These are phyloP conservation scores for Colletotrichum orchidophilum DNA, from an alignment of 2,329 filamentous ascomycete species.

Conservation along the genomic window DNA sequence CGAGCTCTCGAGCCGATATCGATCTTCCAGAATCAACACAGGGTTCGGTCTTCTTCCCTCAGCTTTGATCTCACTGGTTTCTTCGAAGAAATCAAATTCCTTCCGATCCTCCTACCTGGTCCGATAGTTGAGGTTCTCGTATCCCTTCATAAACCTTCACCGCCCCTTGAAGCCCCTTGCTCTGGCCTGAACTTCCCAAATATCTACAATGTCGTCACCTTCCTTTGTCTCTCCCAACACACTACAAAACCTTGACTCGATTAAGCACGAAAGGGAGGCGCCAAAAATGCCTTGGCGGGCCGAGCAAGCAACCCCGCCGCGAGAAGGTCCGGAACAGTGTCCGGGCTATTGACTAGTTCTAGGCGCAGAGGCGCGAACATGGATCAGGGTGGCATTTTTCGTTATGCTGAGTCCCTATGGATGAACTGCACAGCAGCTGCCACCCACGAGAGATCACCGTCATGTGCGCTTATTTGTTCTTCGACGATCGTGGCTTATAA, in stretches of 20 bases:
- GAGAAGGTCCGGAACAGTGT: neutral
- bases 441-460: neutral
- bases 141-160: neutral
- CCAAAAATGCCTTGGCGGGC: neutral
- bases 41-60: too few relatives aligned
- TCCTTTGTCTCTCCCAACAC: neutral
- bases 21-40: neutral
- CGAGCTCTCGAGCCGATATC: neutral
- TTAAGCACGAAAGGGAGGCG: neutral
- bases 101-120: neutral
- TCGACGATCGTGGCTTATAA: neutral
- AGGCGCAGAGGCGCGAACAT: neutral
- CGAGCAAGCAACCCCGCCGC: neutral
- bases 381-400: neutral
- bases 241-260: neutral
- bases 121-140: neutral
- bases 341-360: neutral
- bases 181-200: too few relatives aligned
- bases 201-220: neutral
- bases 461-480: neutral
- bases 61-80: neutral
- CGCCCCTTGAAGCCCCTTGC: neutral
- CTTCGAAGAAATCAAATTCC: neutral
- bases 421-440: neutral
- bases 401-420: neutral